Base-by-base conservation (phyloP, 352 stramenopile species). In the Ophiocytium majus region DNA sequence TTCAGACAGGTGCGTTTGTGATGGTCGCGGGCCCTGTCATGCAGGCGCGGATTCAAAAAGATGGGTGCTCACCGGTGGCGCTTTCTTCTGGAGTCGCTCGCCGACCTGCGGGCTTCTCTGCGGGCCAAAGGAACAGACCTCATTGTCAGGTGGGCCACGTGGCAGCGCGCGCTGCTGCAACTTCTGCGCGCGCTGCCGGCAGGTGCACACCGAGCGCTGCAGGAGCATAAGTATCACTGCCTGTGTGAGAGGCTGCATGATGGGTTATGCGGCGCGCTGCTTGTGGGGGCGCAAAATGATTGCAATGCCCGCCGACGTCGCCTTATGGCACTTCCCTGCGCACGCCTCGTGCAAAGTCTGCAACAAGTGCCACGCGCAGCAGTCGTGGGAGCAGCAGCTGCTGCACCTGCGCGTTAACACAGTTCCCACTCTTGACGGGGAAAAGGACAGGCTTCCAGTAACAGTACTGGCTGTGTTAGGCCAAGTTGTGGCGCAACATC, bases 31-130 rank as follows among this genome's bases (percentile, higher is more conserved):
- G 34, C 19, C 19, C 0, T 76, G 33, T 33, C n/a, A n/a, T n/a
- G n/a, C 31, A 85, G 82, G 71, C 76, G 90, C 78, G 87, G 91
- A 33, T 89, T 71, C 33, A 43, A 89, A 19, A 79, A 31, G 10
- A 94, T 94, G 82, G 92, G 90, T 82, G 89, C 89, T 31, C 83
- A 90, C 10, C 83, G 86, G 78, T 89, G 92, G 10, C 82, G 92
- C 92, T 96, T 96, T 86, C 82, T 94, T 9, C 74, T 95, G 19
- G 92, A 96, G 81, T 89, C 83, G 14, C 89, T 95, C 17, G 66
- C 66, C 0, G 92, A 94, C 90, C 88, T 96, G 34, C 75, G 89
- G 66, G 23, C 49, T 0, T 90, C 87, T 81, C 85, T 95, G 0
- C 76, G 92, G 85, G 81, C 88, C 23, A 43, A 79, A 49, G 91